Evolutionary conservation across 352 stramenopile genomes (phyloP), one percentile per base, ranked within the genome.

Genomic region (Phytophthora meadii): DNA sequence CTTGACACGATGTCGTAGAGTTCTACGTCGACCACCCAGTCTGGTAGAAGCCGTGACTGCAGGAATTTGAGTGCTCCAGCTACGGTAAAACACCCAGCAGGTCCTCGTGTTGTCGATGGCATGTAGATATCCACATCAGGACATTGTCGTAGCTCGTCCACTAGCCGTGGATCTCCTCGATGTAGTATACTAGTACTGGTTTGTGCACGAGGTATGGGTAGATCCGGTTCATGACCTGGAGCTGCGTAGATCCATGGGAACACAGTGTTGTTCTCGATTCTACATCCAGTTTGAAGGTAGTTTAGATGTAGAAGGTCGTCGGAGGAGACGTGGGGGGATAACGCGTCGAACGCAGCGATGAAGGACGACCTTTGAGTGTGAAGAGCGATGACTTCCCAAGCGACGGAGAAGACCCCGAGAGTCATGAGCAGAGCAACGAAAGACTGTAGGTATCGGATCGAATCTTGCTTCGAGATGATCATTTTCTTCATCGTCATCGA

Each of bases 81-180:
- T 57, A 69, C 84, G 81, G 70, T 86, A 86, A 50, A 80, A 78
- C 61, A 87, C 47, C 51, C 60, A 54, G 30, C 76, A 48, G 40
- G 81, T 45, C 34, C 65, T 68, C 40, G 50, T 27, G 17, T 41
- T 4, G 52, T 42, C 1, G 45, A 44, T 24, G 84, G 80, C 6
- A 89, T 44, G 70, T 82, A 92, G 52, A 92, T 80, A 25, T 92
- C 83, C 19, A 90, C 71, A 50, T 88, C 81, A 0, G 76, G 67
- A 45, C 83, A 91, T 40, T 75, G 53, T 8, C 68, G 59, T 24
- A 92, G 62, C 39, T 76, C 68, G 4, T 81, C 61, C 34, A 89
- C 52, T 22, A 89, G 51, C 46, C 69, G 30, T 17, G 72, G 68
- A n/a, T 88, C 76, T 34, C 65, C 60, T 39, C 55, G 54, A 17